Evolutionary conservation across 495 filamentous ascomycete species (phyloP), one percentile per base, ranked within the genome.

Genomic region (Aspergillus coremiiformis): DNA sequence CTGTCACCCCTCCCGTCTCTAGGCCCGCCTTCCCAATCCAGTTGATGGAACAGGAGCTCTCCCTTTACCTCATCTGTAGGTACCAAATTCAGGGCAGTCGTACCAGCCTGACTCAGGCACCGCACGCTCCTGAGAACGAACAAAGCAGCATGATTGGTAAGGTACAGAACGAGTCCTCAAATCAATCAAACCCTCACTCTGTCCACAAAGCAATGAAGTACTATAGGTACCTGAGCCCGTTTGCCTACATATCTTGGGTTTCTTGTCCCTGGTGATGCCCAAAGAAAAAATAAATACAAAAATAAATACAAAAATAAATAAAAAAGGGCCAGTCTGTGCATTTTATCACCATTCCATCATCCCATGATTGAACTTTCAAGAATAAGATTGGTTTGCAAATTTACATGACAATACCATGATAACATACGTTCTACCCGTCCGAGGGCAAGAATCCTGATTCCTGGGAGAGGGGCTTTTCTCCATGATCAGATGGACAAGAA

Each of bases 401-500:
- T 59, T 53, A 58, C 55, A 47, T n/a, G 24, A 47, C 51, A 37
- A 51, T 53, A 63, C 50, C 44, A 33, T 12, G 29, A 57, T 51
- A 9, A n/a, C 46, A 41, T 12, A 39, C 21, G 15, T 23, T 48
- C 14, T 19, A 30, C 29, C 32, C 32, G 32, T 35, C 32, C 20
- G 27, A 22, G 33, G 17, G 23, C 19, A 37, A 24, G 14, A 47
- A n/a, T 5, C 32, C 32, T n/a, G 12, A 8, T 8, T n/a, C n/a
- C n/a, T n/a, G n/a, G 14, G 32, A 21, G 53, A 54, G 55, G 55
- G 47, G 52, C 54, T 54, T 32, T 35, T n/a, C 4, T 4, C 24
- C 4, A 27, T 53, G 60, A 60, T 63, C 63, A 65, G 60, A 65
- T 63, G 60, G 56, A 57, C 57, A 47, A 30, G 49, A 50, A 44